Conservation (phyloP, 1,139 yeast genomes). For the Candida labiduridarum region DNA sequence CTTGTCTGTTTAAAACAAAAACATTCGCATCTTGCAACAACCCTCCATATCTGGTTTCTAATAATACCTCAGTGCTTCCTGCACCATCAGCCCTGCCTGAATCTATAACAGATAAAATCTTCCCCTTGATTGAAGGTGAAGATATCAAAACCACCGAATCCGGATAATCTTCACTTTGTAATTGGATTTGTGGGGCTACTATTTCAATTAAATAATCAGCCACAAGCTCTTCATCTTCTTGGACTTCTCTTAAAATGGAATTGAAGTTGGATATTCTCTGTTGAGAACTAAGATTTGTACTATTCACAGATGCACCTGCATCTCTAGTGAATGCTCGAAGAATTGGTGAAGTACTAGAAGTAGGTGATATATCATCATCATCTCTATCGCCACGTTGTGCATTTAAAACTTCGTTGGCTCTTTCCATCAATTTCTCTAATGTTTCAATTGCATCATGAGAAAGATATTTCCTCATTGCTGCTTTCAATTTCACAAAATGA, state of each 20-base stretch:
- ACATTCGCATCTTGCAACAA: slow-evolving; percentile 42
- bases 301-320: not conserved
- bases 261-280: slow-evolving; percentile 49
- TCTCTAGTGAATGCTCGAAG: slow-evolving; percentile 6
- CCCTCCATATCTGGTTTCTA: slow-evolving; percentile 43
- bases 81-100: slow-evolving; percentile 19
- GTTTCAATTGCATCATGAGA: slow-evolving; percentile 43
- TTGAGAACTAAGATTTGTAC: slow-evolving; percentile 19
- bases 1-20: slow-evolving; percentile 37
- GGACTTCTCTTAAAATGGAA: slow-evolving; percentile 47
- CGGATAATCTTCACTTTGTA: slow-evolving; percentile 66
- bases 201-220: slow-evolving; percentile 73
- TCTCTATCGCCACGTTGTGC: not conserved
- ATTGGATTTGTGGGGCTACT: slow-evolving; percentile 83
- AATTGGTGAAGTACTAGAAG: slow-evolving; percentile 1
- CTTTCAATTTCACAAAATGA: slow-evolving; percentile 39
- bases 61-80: slow-evolving; percentile 26
- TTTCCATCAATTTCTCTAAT: slow-evolving; percentile 36
- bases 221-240: slow-evolving; percentile 46
- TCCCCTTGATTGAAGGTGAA: slow-evolving; percentile 43
- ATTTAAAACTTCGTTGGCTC: slow-evolving; percentile 10
- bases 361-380: slow-evolving; percentile 12
- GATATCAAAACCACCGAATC: slow-evolving; percentile 57
- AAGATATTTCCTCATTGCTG: slow-evolving; percentile 32
- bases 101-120: slow-evolving; percentile 40